Base-by-base conservation (phyloP, 305 asterid genomes). In the Rubia balearica region DNA sequence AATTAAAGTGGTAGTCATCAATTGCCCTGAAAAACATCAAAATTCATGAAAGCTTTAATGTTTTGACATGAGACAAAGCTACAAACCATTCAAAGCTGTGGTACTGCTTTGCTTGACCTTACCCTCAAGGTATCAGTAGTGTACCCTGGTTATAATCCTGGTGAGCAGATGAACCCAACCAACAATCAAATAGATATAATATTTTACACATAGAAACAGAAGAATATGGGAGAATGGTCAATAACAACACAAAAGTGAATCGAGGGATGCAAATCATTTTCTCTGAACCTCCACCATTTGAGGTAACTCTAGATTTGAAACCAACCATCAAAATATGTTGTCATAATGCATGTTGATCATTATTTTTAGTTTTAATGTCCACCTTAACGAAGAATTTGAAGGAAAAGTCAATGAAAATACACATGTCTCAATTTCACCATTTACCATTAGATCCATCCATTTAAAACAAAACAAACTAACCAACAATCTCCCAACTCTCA, bases 41-140 rank as follows among this genome's bases (percentile, higher is more conserved):
- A 19, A 49, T 36, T 40, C 62, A 67, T 5, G 46, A 55, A 66
- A 42, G 71, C 40, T 17, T 3, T 71, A 33, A 30, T 60, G 48
- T 56, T 51, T 71, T 19, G 62, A 65, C 17, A 59, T 49, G 19
- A n/a, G 33, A 55, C 3, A n/a, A 55, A 55, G 61, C 10, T n/a
- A 77, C 85, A 64, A 76, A 90, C 97, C 96, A 89, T 85, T 89
- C 89, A 60, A 71, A 83, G 70, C 79, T 78, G 8, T 80, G 79
- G 1, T 80, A 96, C 71, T 80, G 96, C 70, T 85, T 76, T 1
- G 88, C 81, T 33, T 33, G 38, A 33, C 5, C 38, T 33, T 33
- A 33, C 4, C 38, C 38, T 33, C 5, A 4, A 4, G 38, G 38
- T 4, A 33, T 3, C 38, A 4, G 0, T 33, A 33, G 38, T 4